These are phyloP conservation scores for Amaranthus tricolor DNA, from an alignment of 179 eudicot species.

Conservation along the genomic window DNA sequence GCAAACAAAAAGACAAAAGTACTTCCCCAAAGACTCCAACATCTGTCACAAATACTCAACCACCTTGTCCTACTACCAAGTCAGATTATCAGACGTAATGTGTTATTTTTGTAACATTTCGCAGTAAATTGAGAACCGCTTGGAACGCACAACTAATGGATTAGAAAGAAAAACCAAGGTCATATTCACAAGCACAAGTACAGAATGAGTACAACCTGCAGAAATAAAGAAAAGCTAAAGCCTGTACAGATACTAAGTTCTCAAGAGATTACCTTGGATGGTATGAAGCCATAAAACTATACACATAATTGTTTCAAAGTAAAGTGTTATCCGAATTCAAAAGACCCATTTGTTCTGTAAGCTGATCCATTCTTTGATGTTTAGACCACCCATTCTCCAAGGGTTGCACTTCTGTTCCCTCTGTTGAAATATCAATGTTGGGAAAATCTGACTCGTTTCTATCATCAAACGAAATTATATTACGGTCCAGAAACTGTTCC, in stretches of 20 bases:
- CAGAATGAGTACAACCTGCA: neutral
- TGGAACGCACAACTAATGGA: no score
- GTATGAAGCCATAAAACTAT: slow-evolving; percentile 19
- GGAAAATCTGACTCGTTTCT: slow-evolving; percentile 30
- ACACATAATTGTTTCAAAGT: slow-evolving; percentile 32
- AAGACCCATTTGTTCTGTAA: slow-evolving; percentile 61
- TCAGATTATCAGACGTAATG: no score
- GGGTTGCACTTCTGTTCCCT: slow-evolving; percentile 33
- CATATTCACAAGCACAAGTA: no score
- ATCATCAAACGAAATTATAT: slow-evolving; percentile 15
- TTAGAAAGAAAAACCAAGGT: no score
- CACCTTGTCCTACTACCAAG: no score
- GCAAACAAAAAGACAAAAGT: no score
- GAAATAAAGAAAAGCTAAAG: neutral
- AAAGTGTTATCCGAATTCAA: slow-evolving; percentile 40
- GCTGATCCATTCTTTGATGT: slow-evolving; percentile 44
- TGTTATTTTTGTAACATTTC: no score
- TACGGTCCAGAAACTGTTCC: slow-evolving; percentile 26
- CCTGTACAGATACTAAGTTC: neutral
- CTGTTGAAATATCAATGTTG: slow-evolving; percentile 25
- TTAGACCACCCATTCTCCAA: slow-evolving; percentile 43
- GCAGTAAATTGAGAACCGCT: no score
- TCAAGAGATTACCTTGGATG: slow-evolving; percentile 23
- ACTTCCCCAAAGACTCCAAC: no score
- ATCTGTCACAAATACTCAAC: no score